Evolutionary conservation across 2,329 filamentous ascomycete species (phyloP).

Genomic region (Fusarium zealandicum): DNA sequence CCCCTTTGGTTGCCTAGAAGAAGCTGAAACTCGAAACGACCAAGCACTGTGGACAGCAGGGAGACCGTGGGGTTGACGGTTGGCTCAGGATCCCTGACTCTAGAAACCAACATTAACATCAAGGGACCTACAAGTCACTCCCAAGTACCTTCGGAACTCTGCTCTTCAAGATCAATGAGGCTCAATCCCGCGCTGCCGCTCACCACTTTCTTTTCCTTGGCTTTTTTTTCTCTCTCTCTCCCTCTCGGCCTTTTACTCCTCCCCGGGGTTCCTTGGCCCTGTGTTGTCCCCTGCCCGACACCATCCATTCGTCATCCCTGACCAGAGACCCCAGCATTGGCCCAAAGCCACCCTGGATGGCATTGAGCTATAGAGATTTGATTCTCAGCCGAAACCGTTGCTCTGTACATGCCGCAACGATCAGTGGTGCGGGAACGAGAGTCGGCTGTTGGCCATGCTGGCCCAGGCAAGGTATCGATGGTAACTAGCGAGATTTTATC

Average conservation of each 20-base stretch:
- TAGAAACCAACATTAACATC: too few species aligned
- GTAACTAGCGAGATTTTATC: constrained; percentile 4
- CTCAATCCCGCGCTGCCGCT: constrained; percentile 23
- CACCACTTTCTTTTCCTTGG: neutral
- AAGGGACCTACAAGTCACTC: constrained; percentile 21
- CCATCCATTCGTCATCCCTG: constrained; percentile 20
- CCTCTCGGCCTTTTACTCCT: constrained; percentile 22
- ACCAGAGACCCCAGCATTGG: constrained; percentile 21
- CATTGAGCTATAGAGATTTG: constrained; percentile 28
- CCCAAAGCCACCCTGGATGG: constrained; percentile 32
- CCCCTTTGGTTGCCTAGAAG: constrained; percentile 3
- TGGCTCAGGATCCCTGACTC: constrained; percentile 37
- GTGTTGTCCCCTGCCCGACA: neutral
- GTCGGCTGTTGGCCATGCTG: constrained; percentile 29
- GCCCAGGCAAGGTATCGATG: neutral
- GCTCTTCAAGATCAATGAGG: constrained; percentile 13
- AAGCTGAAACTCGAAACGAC: constrained; percentile 29
- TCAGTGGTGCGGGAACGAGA: constrained; percentile 19
- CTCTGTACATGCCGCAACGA: constrained; percentile 15
- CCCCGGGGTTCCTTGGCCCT: constrained; percentile 11
- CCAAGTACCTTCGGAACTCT: constrained; percentile 15
- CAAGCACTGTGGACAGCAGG: constrained; percentile 27
- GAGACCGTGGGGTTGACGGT: constrained; percentile 41
- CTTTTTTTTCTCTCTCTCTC: constrained; percentile 17
- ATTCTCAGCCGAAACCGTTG: constrained; percentile 14